Conservation (phyloP, 73 alveolate genomes). For the Paramecium octaurelia region DNA sequence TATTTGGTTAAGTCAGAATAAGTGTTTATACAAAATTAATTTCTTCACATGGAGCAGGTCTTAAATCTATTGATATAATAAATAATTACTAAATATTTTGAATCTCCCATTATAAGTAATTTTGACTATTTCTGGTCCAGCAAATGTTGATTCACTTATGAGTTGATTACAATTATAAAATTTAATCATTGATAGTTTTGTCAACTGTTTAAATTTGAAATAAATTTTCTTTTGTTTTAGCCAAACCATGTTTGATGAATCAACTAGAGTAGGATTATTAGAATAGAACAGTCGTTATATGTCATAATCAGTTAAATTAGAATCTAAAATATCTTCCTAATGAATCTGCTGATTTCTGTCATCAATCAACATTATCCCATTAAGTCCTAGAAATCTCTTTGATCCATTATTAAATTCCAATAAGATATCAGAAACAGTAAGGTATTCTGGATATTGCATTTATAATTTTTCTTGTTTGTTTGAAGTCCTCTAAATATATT, state of each 20-base stretch:
- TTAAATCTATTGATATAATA: not conserved
- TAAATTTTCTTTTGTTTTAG: not conserved
- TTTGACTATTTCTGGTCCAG: slow-evolving; percentile 28
- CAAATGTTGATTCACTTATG: not conserved
- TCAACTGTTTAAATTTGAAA: not conserved
- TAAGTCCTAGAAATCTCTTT: not conserved
- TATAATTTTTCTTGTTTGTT: not conserved
- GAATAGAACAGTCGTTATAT: not conserved
- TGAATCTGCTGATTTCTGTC: not conserved
- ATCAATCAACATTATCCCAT: not conserved
- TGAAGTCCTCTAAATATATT: not conserved
- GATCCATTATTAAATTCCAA: not conserved
- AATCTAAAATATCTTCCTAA: not conserved
- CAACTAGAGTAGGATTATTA: not conserved
- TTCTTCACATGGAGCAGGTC: slow-evolving; percentile 74
- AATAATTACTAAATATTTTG: not conserved
- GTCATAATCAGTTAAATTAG: slow-evolving; percentile 16
- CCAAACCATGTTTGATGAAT: not conserved
- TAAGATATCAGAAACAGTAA: not conserved
- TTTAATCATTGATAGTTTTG: not conserved
- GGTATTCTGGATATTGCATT: not conserved
- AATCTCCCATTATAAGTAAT: not conserved
- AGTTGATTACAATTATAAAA: not conserved
- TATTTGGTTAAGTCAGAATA: slow-evolving; percentile 44
- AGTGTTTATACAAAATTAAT: slow-evolving; percentile 70